Conservation (phyloP, 2,329 filamentous ascomycete species). For the Chaetomium olivaceum region DNA sequence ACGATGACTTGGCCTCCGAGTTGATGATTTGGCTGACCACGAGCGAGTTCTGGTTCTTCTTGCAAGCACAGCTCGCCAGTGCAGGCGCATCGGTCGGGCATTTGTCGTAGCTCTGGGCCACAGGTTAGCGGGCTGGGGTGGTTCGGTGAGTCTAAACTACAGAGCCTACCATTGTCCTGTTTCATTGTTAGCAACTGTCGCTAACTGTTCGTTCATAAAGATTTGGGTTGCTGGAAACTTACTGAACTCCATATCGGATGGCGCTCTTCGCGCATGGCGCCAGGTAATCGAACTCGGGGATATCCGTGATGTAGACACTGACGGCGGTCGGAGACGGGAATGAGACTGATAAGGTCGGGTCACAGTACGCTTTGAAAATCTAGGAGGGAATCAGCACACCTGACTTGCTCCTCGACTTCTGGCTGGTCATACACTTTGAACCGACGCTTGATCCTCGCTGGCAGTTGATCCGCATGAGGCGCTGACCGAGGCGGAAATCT, state of each 20-base stretch:
- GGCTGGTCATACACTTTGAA: conserved; percentile 37
- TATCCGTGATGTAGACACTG: conserved; percentile 52
- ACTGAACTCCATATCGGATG: conserved; percentile 44
- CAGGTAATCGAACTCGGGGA: conserved; percentile 46
- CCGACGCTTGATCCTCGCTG: conserved; percentile 51
- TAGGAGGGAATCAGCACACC: conserved; percentile 14
- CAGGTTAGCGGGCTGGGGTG: conserved; percentile 1
- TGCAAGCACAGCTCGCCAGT: conserved; percentile 54
- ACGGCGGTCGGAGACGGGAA: conserved; percentile 50
- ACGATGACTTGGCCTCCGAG: conserved; percentile 46
- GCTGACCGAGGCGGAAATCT: conserved; percentile 44
- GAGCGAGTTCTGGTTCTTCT: conserved; percentile 51
- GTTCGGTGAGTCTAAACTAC: neutral
- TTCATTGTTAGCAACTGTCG: conserved; percentile 16
- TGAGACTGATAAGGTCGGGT: conserved; percentile 41
- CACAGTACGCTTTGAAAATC: conserved; percentile 51
- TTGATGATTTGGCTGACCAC: conserved; percentile 47
- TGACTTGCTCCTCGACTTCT: neutral
- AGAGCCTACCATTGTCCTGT: conserved; percentile 39
- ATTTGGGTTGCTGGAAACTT: conserved; percentile 29
- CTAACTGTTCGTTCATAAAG: neutral
- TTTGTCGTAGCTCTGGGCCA: conserved; percentile 17
- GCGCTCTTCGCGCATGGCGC: conserved; percentile 47
- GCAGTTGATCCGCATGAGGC: conserved; percentile 49
- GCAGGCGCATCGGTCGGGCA: conserved; percentile 36